These are phyloP conservation scores for Logfia minima DNA, from an alignment of 129 eudicot genomes.

Conservation along the genomic window DNA sequence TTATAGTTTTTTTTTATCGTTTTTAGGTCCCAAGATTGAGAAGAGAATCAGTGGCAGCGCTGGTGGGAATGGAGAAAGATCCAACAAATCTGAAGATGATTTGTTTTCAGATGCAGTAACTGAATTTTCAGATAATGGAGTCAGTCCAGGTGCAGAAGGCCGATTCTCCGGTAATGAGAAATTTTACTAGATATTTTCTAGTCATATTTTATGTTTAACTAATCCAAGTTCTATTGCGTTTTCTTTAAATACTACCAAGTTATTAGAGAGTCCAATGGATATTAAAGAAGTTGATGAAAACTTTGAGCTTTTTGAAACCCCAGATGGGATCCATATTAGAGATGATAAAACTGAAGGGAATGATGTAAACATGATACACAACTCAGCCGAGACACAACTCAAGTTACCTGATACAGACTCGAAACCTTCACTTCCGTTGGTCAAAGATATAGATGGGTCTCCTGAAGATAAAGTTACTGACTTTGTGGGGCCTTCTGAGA, in stretches of 20 bases:
- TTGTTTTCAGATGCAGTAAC: conserved; percentile 67
- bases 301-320: conserved; percentile 16
- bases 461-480: conserved; percentile 21
- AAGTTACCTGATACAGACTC: conserved; percentile 1
- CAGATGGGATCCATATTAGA: conserved; percentile 9
- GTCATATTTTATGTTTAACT: neutral
- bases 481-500: conserved; percentile 11
- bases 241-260: conserved; percentile 29
- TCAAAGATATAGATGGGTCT: conserved; percentile 16
- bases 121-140: conserved; percentile 59
- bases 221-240: neutral
- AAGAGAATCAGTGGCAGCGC: conserved; percentile 37
- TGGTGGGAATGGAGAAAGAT: conserved; percentile 43
- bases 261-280: conserved; percentile 27
- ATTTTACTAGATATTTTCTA: neutral
- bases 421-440: conserved; percentile 16
- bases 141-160: conserved; percentile 36
- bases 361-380: neutral
- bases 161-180: conserved; percentile 5
- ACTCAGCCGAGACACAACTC: neutral
- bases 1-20: neutral
- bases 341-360: neutral
- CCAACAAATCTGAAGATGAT: conserved; percentile 68
- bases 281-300: conserved; percentile 6
- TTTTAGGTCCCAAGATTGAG: conserved; percentile 50